phyloP scores from a whole-genome alignment of 1,139 yeast species.

The Suhomyces bokatorum region DNA sequence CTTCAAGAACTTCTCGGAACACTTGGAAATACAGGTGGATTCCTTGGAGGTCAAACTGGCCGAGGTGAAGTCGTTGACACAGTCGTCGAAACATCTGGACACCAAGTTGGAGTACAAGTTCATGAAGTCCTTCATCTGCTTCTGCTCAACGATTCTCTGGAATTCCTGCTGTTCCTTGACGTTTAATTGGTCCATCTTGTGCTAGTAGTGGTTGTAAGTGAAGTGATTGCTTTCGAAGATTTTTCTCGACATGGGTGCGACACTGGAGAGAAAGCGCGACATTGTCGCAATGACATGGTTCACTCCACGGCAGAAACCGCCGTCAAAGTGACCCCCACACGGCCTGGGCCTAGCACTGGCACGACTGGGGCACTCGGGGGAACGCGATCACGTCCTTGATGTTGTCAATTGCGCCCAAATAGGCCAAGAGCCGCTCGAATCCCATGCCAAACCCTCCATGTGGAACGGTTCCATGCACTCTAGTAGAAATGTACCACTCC shows the following conservation, averaged over 20 bases:
- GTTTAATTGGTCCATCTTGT: slow-evolving; percentile 73
- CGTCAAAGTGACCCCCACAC: too few relatives aligned
- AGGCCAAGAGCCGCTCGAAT: slow-evolving; percentile 79
- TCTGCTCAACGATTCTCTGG: slow-evolving; percentile 91
- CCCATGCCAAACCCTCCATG: slow-evolving; percentile 99
- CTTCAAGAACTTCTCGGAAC: slow-evolving; percentile 96
- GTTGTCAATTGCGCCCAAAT: slow-evolving; percentile 70
- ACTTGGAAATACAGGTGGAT: slow-evolving; percentile 79
- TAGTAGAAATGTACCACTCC: slow-evolving; percentile 76
- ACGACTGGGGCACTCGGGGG: slow-evolving; percentile 50
- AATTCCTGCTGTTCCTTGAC: slow-evolving; percentile 95
- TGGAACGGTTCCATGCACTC: slow-evolving; percentile 80
- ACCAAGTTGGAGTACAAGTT: slow-evolving; percentile 90
- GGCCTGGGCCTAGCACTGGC: slow-evolving; percentile 29
- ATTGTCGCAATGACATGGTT: not conserved
- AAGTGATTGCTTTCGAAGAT: slow-evolving; percentile 3
- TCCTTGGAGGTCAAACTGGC: slow-evolving; percentile 83
- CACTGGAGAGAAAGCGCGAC: not conserved
- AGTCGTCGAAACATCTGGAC: slow-evolving; percentile 94
- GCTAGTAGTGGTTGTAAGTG: not conserved
- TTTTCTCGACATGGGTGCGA: slow-evolving; percentile 6
- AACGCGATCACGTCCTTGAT: slow-evolving; percentile 86
- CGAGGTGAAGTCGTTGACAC: slow-evolving; percentile 97
- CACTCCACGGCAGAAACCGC: not conserved
- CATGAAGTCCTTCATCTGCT: slow-evolving; percentile 99